These are phyloP conservation scores for Chiua sp. DNA, from an alignment of 1,284 basidiomycete species.

Conservation along the genomic window DNA sequence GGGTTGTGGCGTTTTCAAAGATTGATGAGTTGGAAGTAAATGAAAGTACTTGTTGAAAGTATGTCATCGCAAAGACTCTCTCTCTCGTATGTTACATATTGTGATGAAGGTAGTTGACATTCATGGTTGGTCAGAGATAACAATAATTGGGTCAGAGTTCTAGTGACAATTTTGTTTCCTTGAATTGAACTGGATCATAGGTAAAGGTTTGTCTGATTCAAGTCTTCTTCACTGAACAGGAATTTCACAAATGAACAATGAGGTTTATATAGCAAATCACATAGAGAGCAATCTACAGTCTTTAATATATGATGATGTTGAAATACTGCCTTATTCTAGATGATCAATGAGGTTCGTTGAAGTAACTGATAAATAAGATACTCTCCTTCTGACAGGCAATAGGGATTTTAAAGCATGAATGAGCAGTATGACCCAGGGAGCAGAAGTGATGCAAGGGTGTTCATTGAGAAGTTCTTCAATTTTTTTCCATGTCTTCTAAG, in stretches of 20 bases:
- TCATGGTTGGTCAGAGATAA: conserved; percentile 39
- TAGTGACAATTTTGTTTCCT: conserved; percentile 41
- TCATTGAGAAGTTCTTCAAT: conserved; percentile 40
- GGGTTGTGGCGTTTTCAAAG: no score
- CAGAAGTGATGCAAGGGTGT: conserved; percentile 31
- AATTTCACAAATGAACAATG: conserved; percentile 44
- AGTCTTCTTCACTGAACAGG: conserved; percentile 49
- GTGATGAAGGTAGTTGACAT: conserved; percentile 34
- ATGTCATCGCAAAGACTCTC: no score
- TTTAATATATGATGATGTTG: conserved; percentile 39
- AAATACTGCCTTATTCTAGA: conserved; percentile 46
- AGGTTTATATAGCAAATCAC: conserved; percentile 30
- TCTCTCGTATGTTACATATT: conserved; percentile 38
- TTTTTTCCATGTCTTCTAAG: conserved; percentile 31
- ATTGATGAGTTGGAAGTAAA: no score
- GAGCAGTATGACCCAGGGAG: conserved; percentile 14
- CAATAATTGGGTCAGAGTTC: conserved; percentile 41
- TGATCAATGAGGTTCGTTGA: conserved; percentile 36
- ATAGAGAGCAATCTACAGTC: conserved; percentile 38
- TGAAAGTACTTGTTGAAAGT: no score
- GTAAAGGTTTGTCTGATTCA: conserved; percentile 39
- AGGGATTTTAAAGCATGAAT: conserved; percentile 21
- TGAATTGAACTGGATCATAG: conserved; percentile 37
- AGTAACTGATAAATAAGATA: conserved; percentile 23
- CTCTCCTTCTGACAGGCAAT: conserved; percentile 35